Evolutionary conservation across 2,329 filamentous ascomycete genomes (phyloP), one percentile per base, ranked within the genome.

Genomic region (Pestalotiopsis sp.): DNA sequence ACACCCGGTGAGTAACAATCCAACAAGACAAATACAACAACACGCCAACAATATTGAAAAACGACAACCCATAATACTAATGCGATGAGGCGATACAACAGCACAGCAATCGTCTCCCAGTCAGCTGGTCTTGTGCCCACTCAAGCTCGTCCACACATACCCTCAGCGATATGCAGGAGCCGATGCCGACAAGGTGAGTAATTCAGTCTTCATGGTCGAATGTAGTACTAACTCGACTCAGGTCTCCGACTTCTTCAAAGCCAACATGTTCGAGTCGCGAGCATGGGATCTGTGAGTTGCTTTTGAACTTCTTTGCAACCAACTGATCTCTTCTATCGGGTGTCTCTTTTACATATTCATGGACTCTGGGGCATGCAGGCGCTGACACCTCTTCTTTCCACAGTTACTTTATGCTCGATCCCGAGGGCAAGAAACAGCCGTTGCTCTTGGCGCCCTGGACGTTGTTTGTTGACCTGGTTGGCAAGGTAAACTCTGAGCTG

Each of bases 201-300:
- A 27, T 13, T n/a, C 13, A 14, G 20, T 9, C 5, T 36, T n/a
- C 23, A 9, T 57, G n/a, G 14, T 56, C 4, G 7, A 20, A 5
- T 4, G 23, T 36, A 41, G 5, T 23, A 25, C 7, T 52, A 14
- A 67, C 17, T 49, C 20, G 41, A 6, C 23, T 14, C 59, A 86
- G 84, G 81, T 79, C 4, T 74, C 72, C 25, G 80, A 81, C 0
- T 86, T 87, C 78, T 93, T 93, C 73, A 83, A 87, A 41, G 75
- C 77, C 3, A 86, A 81, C 36, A 83, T 93, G 64, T 83, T 92
- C 71, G 88, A 87, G 73, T 80, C 83, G 2, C 85, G 89, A 69
- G 75, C 82, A 12, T 97, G 94, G 94, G 90, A 95, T 71, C 82
- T 97, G 93, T 96, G 84, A 85, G 91, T 85, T 23, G 39, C 62